Conservation (phyloP, 176 grass and related monocot species). For the Pontederia crassipes region DNA sequence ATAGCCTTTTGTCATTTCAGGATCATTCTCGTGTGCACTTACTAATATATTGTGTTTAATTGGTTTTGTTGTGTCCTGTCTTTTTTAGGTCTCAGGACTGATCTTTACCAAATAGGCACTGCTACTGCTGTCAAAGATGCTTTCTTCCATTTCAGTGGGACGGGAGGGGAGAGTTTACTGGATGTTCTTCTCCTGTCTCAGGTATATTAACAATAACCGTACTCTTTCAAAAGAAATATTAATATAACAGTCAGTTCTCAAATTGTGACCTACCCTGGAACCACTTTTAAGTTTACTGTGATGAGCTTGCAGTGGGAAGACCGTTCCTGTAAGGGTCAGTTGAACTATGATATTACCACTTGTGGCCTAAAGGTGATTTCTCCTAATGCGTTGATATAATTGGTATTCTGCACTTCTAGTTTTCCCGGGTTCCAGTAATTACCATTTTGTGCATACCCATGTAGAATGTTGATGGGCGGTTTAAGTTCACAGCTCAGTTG, state of each 20-base stretch:
- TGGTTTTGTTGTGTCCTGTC: too few relatives aligned
- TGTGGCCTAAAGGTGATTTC: constrained; percentile 51
- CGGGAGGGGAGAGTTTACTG: not conserved
- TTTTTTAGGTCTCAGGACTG: constrained; percentile 1
- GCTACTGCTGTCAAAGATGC: not conserved
- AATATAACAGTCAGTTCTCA: constrained; percentile 1
- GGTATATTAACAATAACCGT: not conserved
- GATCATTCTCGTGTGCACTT: too few relatives aligned
- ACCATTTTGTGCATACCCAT: constrained; percentile 14
- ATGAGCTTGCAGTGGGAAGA: constrained; percentile 44
- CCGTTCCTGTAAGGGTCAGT: constrained; percentile 25
- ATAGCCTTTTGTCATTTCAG: too few relatives aligned
- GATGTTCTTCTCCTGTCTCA: constrained; percentile 9
- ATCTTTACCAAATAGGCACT: constrained; percentile 6
- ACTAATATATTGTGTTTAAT: too few relatives aligned
- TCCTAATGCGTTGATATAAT: not conserved
- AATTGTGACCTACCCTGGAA: not conserved
- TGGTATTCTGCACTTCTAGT: not conserved
- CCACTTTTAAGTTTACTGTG: constrained; percentile 13
- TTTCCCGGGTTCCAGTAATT: not conserved
- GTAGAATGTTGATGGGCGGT: constrained; percentile 43
- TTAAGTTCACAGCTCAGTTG: constrained; percentile 47
- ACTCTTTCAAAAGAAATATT: not conserved
- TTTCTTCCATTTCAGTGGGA: not conserved
- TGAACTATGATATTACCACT: constrained; percentile 53